Percentiles rank a stretch among this genome's conserved stretches.
Evolutionary conservation across 352 stramenopile genomes (phyloP).

Genomic region (Pythium aphanidermatum): DNA sequence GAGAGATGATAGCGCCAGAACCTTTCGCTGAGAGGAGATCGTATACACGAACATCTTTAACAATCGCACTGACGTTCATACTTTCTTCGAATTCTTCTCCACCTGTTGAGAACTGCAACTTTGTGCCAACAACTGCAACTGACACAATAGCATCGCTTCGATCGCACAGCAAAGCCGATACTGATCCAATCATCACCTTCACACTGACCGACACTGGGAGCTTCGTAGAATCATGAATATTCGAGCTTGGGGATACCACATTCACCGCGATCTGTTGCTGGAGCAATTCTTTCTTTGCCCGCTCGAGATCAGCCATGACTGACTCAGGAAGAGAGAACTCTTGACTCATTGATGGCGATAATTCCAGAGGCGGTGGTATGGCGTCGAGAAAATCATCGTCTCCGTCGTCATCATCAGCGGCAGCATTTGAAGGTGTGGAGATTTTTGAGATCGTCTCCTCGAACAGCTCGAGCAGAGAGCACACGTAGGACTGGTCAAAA

Average conservation of each 20-base stretch:
- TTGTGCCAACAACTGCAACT: slow-evolving; percentile 38
- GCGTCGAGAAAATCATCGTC: slow-evolving; percentile 27
- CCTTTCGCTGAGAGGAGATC: slow-evolving; percentile 41
- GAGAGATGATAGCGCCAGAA: no score
- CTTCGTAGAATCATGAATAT: no score
- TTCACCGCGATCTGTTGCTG: slow-evolving; percentile 16
- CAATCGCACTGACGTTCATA: slow-evolving; percentile 34
- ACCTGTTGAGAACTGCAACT: slow-evolving; percentile 9
- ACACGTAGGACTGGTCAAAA: slow-evolving; percentile 83
- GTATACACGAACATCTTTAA: slow-evolving; percentile 70
- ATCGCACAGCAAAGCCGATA: slow-evolving; percentile 77
- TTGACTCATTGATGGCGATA: slow-evolving; percentile 51
- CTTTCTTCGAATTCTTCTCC: slow-evolving; percentile 11
- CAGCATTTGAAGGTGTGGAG: slow-evolving; percentile 19
- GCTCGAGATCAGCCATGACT: slow-evolving; percentile 72
- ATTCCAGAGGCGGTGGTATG: slow-evolving; percentile 44
- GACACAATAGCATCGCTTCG: slow-evolving; percentile 58
- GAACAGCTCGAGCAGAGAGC: slow-evolving; percentile 66
- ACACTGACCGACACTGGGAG: no score
- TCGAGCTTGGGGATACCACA: no score
- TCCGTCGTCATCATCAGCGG: slow-evolving; percentile 18
- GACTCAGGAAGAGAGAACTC: slow-evolving; percentile 77
- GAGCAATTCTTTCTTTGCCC: slow-evolving; percentile 58
- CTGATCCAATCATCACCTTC: no score
- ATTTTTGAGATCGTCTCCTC: slow-evolving; percentile 61